A percentile compares a stretch with the other conserved stretches of the same genome.
These are phyloP conservation scores for Citeromyces siamensis DNA, from an alignment of 1,139 yeast species.

Conservation along the genomic window DNA sequence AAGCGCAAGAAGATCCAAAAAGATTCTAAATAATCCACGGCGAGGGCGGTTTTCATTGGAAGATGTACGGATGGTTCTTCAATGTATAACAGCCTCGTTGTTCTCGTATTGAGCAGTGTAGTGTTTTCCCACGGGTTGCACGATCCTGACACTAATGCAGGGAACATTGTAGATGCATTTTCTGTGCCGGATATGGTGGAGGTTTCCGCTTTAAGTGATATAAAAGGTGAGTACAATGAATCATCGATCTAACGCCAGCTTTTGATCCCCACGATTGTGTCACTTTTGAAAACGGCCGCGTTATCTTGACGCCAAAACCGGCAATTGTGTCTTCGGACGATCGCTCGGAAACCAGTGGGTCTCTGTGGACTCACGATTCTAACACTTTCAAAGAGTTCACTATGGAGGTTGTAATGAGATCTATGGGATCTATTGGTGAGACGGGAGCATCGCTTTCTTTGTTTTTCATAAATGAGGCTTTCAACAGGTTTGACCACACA, in stretches of 20 bases:
- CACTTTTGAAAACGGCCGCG: constrained; percentile 25
- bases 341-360: constrained; percentile 21
- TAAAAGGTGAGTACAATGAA: background rate
- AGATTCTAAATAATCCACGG: too few relatives aligned
- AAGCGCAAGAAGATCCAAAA: too few relatives aligned
- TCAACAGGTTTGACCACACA: constrained; percentile 9
- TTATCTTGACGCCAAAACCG: constrained; percentile 30
- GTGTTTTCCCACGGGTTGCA: background rate
- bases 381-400: constrained; percentile 29
- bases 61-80: background rate
- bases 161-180: background rate
- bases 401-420: constrained; percentile 47
- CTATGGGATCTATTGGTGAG: constrained; percentile 32
- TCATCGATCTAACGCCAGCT: background rate
- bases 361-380: constrained; percentile 34
- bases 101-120: background rate
- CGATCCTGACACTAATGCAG: background rate
- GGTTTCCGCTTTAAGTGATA: background rate
- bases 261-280: constrained; percentile 16
- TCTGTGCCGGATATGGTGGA: background rate
- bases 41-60: too few relatives aligned
- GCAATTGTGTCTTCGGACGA: constrained; percentile 10
- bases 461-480: constrained; percentile 30
- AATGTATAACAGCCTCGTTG: background rate
- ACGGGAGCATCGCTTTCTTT: constrained; percentile 38